Evolutionary conservation across 176 grass and related monocot genomes (phyloP).

Genomic region (Bromus sterilis): DNA sequence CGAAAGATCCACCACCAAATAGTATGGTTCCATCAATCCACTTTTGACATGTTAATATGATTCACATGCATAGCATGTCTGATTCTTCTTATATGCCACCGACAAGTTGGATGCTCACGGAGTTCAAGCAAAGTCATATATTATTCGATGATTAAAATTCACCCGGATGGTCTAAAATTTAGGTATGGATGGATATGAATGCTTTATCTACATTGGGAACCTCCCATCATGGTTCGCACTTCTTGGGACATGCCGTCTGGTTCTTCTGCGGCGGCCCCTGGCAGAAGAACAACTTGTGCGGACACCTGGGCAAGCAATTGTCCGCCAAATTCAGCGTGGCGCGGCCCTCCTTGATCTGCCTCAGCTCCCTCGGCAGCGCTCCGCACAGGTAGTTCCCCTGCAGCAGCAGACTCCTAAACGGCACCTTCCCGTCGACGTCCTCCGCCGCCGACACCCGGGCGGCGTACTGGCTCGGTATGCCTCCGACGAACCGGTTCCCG

Average conservation of each 20-base stretch:
- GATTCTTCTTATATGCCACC: neutral
- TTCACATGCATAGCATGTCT: no score
- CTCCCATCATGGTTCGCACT: conserved; percentile 19
- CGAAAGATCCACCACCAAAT: no score
- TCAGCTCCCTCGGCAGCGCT: conserved; percentile 23
- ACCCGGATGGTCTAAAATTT: neutral
- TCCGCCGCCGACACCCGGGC: conserved; percentile 8
- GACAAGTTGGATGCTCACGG: neutral
- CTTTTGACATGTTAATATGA: neutral
- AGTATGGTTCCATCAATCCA: neutral
- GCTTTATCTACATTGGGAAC: conserved; percentile 1
- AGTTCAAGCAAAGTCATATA: neutral
- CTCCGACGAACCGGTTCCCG: conserved; percentile 46
- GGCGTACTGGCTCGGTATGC: conserved; percentile 38
- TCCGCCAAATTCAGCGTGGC: conserved; percentile 41
- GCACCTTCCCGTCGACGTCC: conserved; percentile 1
- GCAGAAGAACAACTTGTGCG: conserved; percentile 37
- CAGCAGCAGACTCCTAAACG: conserved; percentile 40
- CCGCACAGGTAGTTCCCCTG: conserved; percentile 44
- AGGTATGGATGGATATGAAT: neutral
- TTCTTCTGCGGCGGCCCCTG: conserved; percentile 44
- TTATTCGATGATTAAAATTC: neutral
- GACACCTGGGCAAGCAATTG: conserved; percentile 46
- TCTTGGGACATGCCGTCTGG: conserved; percentile 23
- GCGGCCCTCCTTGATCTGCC: conserved; percentile 28